Evolutionary conservation across 495 filamentous ascomycete genomes (phyloP).

Genomic region (Terfezia boudieri): DNA sequence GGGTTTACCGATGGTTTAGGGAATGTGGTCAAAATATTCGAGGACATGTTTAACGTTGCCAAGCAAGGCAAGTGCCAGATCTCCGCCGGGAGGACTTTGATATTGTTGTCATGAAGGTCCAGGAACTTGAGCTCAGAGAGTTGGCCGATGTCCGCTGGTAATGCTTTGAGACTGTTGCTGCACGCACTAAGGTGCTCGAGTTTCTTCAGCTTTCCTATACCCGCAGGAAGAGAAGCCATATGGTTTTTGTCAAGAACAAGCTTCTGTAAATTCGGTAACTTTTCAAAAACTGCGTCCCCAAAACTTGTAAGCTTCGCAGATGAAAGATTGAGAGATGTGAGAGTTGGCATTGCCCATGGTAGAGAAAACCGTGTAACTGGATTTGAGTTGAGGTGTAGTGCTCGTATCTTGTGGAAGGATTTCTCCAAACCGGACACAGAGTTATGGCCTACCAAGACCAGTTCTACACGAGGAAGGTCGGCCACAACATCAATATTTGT

Average conservation of each 20-base stretch:
- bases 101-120: constrained; percentile 77
- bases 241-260: constrained; percentile 88
- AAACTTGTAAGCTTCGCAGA: constrained; percentile 69
- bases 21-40: constrained; percentile 74
- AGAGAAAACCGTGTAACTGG: constrained; percentile 85
- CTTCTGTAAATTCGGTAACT: constrained; percentile 64
- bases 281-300: constrained; percentile 63
- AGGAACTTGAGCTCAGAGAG: constrained; percentile 62
- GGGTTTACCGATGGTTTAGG: constrained; percentile 56
- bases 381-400: constrained; percentile 71
- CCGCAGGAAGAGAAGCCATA: constrained; percentile 62
- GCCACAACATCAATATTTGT: constrained; percentile 65
- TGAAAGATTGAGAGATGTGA: constrained; percentile 69
- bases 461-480: constrained; percentile 64
- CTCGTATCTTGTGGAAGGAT: constrained; percentile 60
- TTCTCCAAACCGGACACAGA: constrained; percentile 67
- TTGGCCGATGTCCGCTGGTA: constrained; percentile 70
- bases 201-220: constrained; percentile 61
- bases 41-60: constrained; percentile 82
- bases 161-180: constrained; percentile 59
- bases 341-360: constrained; percentile 46
- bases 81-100: constrained; percentile 68
- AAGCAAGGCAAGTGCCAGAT: constrained; percentile 78
- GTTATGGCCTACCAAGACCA: constrained; percentile 76
- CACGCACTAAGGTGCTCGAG: constrained; percentile 86